Evolutionary conservation across 352 stramenopile species (phyloP).

Genomic region (Phytophthora pistaciae): DNA sequence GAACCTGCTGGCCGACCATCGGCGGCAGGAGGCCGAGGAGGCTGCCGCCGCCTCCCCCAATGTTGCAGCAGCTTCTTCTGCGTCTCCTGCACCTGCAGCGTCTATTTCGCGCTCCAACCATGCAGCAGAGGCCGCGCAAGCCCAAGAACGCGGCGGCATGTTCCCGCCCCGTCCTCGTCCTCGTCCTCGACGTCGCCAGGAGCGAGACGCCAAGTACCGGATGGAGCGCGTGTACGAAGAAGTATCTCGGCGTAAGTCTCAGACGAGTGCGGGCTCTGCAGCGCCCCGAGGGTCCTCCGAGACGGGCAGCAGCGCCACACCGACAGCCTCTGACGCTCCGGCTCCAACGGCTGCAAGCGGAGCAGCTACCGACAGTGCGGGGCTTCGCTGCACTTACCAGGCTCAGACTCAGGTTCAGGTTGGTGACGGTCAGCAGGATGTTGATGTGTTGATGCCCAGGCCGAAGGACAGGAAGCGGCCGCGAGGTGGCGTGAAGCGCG

Average conservation of each 20-base stretch:
- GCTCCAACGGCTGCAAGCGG: conserved; percentile 6
- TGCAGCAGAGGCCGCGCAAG: conserved; percentile 27
- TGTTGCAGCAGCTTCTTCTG: background rate
- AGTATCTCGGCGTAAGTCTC: conserved; percentile 49
- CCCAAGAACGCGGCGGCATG: background rate
- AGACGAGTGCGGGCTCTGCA: conserved; percentile 18
- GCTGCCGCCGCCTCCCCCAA: background rate
- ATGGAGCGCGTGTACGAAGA: conserved; percentile 69
- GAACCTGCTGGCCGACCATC: conserved; percentile 39
- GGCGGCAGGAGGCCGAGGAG: conserved; percentile 19
- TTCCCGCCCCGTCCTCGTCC: conserved; percentile 12
- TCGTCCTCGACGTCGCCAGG: conserved; percentile 9
- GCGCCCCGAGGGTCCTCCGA: conserved; percentile 31
- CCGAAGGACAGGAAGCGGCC: conserved; percentile 30
- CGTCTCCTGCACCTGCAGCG: conserved; percentile 2
- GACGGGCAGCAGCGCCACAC: conserved; percentile 36
- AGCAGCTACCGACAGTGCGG: conserved; percentile 35
- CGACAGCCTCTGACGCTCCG: conserved; percentile 18
- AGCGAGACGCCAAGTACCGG: conserved; percentile 44
- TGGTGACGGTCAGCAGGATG: background rate
- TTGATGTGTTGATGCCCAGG: conserved; percentile 19
- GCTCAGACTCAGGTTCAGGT: background rate
- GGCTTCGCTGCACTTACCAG: conserved; percentile 26
- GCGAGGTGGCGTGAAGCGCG: conserved; percentile 32
- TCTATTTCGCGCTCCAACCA: background rate